phyloP scores from a whole-genome alignment of 306 rosid species.

The Gillenia trifoliata region DNA sequence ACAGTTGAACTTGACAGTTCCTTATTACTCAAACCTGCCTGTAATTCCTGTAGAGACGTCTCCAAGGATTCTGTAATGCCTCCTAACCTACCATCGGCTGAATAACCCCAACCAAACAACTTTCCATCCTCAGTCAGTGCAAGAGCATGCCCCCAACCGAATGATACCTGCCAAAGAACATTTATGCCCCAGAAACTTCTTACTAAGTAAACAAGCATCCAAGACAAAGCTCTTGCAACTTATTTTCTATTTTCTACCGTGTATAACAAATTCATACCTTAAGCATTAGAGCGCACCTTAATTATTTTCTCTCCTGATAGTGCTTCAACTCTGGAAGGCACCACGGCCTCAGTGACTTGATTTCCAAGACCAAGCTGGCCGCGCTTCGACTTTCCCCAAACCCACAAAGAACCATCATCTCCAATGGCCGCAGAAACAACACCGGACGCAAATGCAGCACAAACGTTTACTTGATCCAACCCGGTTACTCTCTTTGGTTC shows the following conservation, averaged over 20 bases:
- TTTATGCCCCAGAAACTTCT: conserved; percentile 10
- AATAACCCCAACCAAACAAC: conserved; percentile 92
- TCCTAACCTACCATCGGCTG: conserved; percentile 79
- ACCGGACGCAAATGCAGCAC: conserved; percentile 76
- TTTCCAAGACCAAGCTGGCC: conserved; percentile 93
- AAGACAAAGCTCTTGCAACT: neutral
- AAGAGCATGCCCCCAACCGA: conserved; percentile 97
- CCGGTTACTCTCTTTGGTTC: conserved; percentile 58
- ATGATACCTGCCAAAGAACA: conserved; percentile 57
- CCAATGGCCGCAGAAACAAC: conserved; percentile 78
- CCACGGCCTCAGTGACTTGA: conserved; percentile 41
- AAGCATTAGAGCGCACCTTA: conserved; percentile 47
- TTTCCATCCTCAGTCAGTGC: conserved; percentile 76
- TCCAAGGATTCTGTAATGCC: conserved; percentile 45
- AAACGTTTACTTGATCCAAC: conserved; percentile 50
- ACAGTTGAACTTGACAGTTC: conserved; percentile 33
- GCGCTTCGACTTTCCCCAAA: conserved; percentile 85
- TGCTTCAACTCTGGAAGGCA: conserved; percentile 60
- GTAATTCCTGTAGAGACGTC: conserved; percentile 51
- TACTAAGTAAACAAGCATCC: neutral
- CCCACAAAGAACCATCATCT: conserved; percentile 81
- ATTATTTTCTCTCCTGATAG: conserved; percentile 58
- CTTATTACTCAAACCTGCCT: neutral
- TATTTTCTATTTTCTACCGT: neutral
- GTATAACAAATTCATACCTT: neutral